A percentile compares a stretch with the other conserved stretches of the same genome.
Conservation (phyloP, 1,284 basidiomycete genomes). For the Pseudozyma tsukubaensis region DNA sequence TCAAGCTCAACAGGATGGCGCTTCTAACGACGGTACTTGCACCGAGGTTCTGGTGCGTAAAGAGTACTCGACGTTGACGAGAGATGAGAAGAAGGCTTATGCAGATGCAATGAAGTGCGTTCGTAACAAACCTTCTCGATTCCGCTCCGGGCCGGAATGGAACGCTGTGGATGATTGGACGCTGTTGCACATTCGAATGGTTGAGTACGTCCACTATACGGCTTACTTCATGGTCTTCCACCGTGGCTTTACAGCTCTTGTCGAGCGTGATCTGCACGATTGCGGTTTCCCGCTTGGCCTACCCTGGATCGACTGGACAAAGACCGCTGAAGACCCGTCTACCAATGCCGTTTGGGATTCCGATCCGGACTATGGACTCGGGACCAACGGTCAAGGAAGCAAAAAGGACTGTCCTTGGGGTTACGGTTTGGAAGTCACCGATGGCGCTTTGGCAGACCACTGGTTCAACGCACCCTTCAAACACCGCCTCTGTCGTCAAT, state of each 20-base stretch:
- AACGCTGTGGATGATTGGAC: constrained; percentile 40
- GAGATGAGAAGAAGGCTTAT: constrained; percentile 20
- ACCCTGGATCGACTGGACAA: constrained; percentile 43
- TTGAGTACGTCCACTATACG: constrained; percentile 43
- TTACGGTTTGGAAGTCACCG: constrained; percentile 15
- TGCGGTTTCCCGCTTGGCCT: constrained; percentile 30
- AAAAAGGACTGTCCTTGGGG: constrained; percentile 21
- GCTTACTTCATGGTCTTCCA: constrained; percentile 41
- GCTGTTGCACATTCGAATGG: constrained; percentile 42
- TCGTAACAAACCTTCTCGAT: constrained; percentile 34
- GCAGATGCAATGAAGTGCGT: constrained; percentile 35
- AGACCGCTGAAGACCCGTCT: constrained; percentile 15
- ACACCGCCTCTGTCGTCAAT: constrained; percentile 37
- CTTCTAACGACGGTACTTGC: constrained; percentile 2
- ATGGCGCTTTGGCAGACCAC: constrained; percentile 28
- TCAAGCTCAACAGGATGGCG: not conserved
- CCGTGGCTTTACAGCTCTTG: constrained; percentile 22
- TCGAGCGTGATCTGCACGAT: constrained; percentile 31
- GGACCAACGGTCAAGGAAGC: constrained; percentile 23
- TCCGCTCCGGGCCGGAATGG: constrained; percentile 8
- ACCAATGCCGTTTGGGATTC: constrained; percentile 16
- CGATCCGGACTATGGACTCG: constrained; percentile 19
- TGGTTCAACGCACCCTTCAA: constrained; percentile 37
- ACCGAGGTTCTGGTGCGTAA: constrained; percentile 20
- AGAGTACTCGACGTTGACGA: constrained; percentile 27